A percentile compares a stretch with the other conserved stretches of the same genome.
These are phyloP conservation scores for Massospora cicadina DNA, from an alignment of 371 early-diverging fungal genomes.

Conservation along the genomic window DNA sequence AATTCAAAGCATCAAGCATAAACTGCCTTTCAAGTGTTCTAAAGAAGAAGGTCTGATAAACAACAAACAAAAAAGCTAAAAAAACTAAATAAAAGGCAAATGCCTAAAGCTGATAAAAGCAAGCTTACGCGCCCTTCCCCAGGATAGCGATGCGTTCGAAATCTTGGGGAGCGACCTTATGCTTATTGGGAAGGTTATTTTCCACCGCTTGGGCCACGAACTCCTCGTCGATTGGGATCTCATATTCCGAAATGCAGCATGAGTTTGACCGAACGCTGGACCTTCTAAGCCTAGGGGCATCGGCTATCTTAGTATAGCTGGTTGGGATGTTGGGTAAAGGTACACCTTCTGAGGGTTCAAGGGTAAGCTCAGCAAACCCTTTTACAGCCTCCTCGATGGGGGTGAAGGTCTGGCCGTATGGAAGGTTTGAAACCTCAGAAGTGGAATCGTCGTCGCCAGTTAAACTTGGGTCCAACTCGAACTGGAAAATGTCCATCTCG, in stretches of 20 bases:
- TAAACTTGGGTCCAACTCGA: not conserved
- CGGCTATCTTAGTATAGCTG: not conserved
- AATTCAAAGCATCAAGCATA: too few species aligned
- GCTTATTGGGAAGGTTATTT: not conserved
- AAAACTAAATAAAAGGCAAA: too few species aligned
- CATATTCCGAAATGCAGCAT: not conserved
- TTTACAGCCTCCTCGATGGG: not conserved
- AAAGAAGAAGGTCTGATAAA: too few species aligned
- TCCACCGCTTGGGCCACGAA: not conserved
- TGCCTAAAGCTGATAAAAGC: not conserved
- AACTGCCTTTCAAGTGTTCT: too few species aligned
- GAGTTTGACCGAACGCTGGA: not conserved
- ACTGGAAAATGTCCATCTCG: not conserved
- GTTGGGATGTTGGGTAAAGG: not conserved
- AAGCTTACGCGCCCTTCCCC: constrained; percentile 6
- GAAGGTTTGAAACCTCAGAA: not conserved
- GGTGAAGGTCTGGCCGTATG: not conserved
- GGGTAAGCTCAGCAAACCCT: not conserved
- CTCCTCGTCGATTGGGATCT: not conserved
- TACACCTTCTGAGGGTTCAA: not conserved
- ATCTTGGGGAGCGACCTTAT: not conserved
- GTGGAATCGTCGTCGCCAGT: not conserved
- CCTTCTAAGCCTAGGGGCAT: not conserved
- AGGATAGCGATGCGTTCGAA: not conserved
- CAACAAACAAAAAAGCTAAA: too few species aligned